phyloP scores from a whole-genome alignment of 202 grass and related monocot genomes.

The Digitaria exilis region DNA sequence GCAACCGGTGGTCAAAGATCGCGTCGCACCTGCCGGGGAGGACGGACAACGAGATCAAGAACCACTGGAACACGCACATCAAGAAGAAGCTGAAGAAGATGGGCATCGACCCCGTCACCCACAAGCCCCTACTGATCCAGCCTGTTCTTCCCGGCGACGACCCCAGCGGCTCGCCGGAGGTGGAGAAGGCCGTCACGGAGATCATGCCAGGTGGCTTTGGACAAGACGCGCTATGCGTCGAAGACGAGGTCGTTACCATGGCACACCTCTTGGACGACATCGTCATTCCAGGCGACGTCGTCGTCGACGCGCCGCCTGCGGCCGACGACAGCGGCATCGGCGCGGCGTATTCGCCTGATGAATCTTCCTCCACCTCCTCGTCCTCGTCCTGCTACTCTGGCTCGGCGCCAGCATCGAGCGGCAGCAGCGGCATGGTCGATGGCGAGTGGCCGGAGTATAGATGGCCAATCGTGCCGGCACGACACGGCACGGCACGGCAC shows the following conservation, averaged over 20 bases:
- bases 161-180: background rate
- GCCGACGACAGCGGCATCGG: background rate
- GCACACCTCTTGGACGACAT: conserved; percentile 57
- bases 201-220: background rate
- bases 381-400: conserved; percentile 25
- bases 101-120: conserved; percentile 76
- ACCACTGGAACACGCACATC: conserved; percentile 94
- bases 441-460: conserved; percentile 45
- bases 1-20: conserved; percentile 96
- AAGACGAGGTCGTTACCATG: conserved; percentile 57
- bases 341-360: conserved; percentile 23
- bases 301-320: background rate
- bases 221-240: conserved; percentile 46
- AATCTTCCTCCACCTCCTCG: conserved; percentile 33
- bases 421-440: conserved; percentile 34
- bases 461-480: too few relatives aligned
- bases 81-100: conserved; percentile 91
- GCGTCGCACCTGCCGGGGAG: conserved; percentile 72
- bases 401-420: conserved; percentile 15
- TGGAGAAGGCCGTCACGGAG: background rate
- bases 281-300: conserved; percentile 35
- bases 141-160: background rate
- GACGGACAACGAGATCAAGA: conserved; percentile 96
- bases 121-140: conserved; percentile 57
- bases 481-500: too few relatives aligned